These are phyloP conservation scores for Colletotrichum salicis DNA, from an alignment of 2,329 filamentous ascomycete genomes.

Conservation along the genomic window DNA sequence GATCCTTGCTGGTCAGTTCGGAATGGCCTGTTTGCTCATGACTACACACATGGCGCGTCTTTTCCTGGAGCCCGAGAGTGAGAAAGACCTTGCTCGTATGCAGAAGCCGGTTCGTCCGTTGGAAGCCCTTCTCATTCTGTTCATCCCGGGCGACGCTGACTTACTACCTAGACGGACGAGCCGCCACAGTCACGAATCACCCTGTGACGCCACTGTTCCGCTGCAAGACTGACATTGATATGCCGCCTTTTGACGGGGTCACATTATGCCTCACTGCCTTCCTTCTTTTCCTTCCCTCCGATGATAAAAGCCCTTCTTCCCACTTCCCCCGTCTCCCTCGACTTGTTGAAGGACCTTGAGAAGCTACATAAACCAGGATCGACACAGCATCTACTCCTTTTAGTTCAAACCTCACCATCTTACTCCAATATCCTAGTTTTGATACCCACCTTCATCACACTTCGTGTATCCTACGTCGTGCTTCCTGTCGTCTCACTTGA, in stretches of 20 bases:
- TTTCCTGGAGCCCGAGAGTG: neutral
- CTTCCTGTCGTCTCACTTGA: constrained; percentile 15
- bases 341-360: neutral
- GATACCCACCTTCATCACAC: neutral
- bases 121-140: neutral
- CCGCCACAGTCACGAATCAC: neutral
- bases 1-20: constrained; percentile 2
- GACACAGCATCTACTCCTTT: neutral
- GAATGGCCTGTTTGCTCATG: neutral
- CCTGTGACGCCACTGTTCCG: constrained; percentile 12
- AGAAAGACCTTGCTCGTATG: constrained; percentile 9
- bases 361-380: neutral
- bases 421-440: neutral
- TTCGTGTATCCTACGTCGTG: neutral
- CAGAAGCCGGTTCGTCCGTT: neutral
- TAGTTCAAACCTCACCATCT: neutral
- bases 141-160: neutral
- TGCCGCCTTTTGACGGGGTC: neutral
- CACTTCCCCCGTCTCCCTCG: neutral
- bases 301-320: constrained; percentile 17
- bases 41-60: neutral
- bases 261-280: neutral
- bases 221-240: neutral
- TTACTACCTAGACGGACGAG: constrained; percentile 2
- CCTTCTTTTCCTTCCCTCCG: neutral